Evolutionary conservation across 2,329 filamentous ascomycete genomes (phyloP), one percentile per base, ranked within the genome.

Genomic region (Chaetomiaceae sp.): DNA sequence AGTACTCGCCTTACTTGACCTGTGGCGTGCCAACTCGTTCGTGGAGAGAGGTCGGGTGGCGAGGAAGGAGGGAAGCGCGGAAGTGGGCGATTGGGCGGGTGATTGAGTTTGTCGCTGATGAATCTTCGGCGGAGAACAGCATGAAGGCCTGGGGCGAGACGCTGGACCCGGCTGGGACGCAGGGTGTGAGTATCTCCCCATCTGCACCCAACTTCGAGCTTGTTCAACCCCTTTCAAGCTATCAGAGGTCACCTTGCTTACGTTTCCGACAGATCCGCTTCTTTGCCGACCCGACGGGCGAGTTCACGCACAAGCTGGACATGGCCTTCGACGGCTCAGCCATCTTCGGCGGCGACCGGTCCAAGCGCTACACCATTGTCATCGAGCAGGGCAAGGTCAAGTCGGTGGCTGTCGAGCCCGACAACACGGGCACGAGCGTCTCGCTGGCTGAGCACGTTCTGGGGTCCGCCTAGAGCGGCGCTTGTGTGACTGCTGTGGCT

Each of bases 121-220:
- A 35, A 32, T 7, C 7, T 24, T 7, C 19, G 26, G 15, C 1
- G 29, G 17, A n/a, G n/a, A n/a, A 36, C 24, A 93, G 88, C 37
- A 95, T 90, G 78, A 94, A 94, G 68, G 90, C 89, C 5, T 96
- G 90, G 89, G 82, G 71, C 38, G 78, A 84, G 53, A 73, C 79
- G 51, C 75, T 96, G 35, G 89, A 96, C 65, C 86, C 88, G 10
- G 71, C 75, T 6, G 78, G 79, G 57, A 76, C 81, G 64, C 87
- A 84, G 50, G 86, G 86, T 40, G 88, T 94, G 78, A 67, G 84
- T 75, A 27, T 10, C 14, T 2, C 22, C 10, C 12, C 11, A 6
- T 3, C 20, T 15, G n/a, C n/a, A n/a, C n/a, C n/a, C n/a, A n/a
- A n/a, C n/a, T n/a, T n/a, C n/a, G n/a, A n/a, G n/a, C n/a, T 15